These are phyloP conservation scores for Stephania yunnanensis DNA, from an alignment of 164 flowering plant genomes.

Conservation along the genomic window DNA sequence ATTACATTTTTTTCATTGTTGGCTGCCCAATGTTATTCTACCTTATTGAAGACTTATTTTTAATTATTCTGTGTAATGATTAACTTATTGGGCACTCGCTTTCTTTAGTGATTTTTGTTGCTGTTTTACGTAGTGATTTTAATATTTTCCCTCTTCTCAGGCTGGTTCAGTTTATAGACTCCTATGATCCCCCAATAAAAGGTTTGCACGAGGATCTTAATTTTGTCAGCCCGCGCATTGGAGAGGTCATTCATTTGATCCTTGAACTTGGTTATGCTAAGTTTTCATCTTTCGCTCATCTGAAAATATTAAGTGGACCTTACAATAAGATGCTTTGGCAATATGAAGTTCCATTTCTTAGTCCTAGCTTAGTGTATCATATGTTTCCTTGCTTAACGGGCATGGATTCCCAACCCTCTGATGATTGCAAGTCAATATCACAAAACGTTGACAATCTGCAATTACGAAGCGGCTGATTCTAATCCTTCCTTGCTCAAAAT, in stretches of 20 bases:
- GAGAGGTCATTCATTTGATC: conserved; percentile 60
- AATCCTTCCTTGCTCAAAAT: no score
- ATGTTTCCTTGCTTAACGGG: neutral
- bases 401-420: neutral
- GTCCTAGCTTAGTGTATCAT: neutral
- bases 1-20: neutral
- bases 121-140: conserved; percentile 2
- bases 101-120: conserved; percentile 3
- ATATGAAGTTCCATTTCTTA: neutral
- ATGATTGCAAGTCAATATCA: neutral
- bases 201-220: conserved; percentile 94
- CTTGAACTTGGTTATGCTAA: conserved; percentile 7
- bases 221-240: conserved; percentile 98
- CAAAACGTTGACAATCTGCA: no score
- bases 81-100: neutral
- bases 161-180: conserved; percentile 87
- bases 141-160: conserved; percentile 35
- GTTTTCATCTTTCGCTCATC: neutral
- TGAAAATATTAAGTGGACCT: neutral
- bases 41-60: neutral
- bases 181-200: conserved; percentile 95
- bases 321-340: no score
- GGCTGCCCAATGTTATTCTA: neutral
- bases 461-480: no score
- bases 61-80: no score